Evolutionary conservation across 805 yeast genomes (phyloP), one percentile per base, ranked within the genome.

Genomic region (Candida silvicultrix): DNA sequence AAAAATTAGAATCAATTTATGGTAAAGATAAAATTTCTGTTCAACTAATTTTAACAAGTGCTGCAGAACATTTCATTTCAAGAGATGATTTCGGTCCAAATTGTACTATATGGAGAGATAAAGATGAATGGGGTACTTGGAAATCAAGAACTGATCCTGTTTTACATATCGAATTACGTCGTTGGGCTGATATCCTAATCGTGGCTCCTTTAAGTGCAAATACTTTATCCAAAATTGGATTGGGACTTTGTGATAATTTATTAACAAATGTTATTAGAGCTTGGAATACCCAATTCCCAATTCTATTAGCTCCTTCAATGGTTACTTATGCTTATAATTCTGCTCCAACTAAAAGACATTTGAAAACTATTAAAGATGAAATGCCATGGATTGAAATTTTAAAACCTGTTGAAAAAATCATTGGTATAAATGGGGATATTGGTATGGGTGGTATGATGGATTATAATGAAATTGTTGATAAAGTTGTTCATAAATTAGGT

Each of bases 391-490:
- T 92, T 51, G 95, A 89, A 53, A 80, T 92, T n/a, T 74, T 94
- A 60, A 85, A 83, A 62, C 99, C 99, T 0, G 89, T 89, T 21
- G 99, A 92, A 64, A 92, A 92, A 65, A 96, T 92, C 6, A 81
- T 85, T 59, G 89, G 95, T 46, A 78, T 88, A 38, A 89, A 90
- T 68, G 98, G 99, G 50, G 98, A 92, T 57, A 89, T 94, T 46
- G 98, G 98, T n/a, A 85, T 94, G 89, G 98, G 99, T 42, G 98
- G 99, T 45, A 94, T 94, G 98, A 85, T 90, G 83, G 98, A 94
- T 57, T 89, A 95, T 80, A 85, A 88, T 62, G 97, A 90, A 63
- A 84, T 94, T 56, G 96, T 89, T 18, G 95, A 89, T 60, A 80
- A 81, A 56, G 74, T 88, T 42, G 95, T 86, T 19, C 72, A 81